Percentiles rank a stretch among this genome's conserved stretches.
These are phyloP conservation scores for Pestalotiopsis sp. DNA, from an alignment of 2,329 filamentous ascomycete genomes.

Conservation along the genomic window DNA sequence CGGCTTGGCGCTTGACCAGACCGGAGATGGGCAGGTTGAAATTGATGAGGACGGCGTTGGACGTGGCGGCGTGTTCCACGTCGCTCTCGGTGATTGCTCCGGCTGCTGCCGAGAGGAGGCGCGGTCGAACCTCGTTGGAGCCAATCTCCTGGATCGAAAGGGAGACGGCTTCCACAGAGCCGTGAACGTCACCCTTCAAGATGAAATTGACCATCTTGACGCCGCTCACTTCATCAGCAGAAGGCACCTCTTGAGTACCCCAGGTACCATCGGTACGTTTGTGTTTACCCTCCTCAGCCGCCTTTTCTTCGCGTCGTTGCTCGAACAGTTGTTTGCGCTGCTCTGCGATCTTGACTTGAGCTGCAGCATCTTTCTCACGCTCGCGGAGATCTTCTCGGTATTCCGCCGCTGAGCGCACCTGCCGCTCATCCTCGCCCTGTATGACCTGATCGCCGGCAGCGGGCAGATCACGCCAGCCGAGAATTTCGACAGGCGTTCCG, in stretches of 20 bases:
- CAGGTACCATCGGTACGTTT: constrained; percentile 30
- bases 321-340: constrained; percentile 59
- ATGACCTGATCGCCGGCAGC: constrained; percentile 85
- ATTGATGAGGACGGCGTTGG: constrained; percentile 76
- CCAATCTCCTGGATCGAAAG: constrained; percentile 78
- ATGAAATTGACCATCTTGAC: constrained; percentile 73
- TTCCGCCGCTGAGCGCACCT: constrained; percentile 76
- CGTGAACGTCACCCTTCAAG: constrained; percentile 90
- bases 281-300: constrained; percentile 28
- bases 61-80: constrained; percentile 81
- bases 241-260: constrained; percentile 31
- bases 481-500: constrained; percentile 87
- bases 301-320: constrained; percentile 61
- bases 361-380: constrained; percentile 74
- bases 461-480: constrained; percentile 89
- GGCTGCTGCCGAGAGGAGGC: constrained; percentile 76
- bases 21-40: constrained; percentile 79
- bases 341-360: constrained; percentile 76
- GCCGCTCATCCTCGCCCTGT: constrained; percentile 77
- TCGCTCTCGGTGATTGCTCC: constrained; percentile 85
- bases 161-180: constrained; percentile 88
- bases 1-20: constrained; percentile 70
- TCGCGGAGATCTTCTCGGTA: constrained; percentile 76
- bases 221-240: constrained; percentile 39
- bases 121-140: constrained; percentile 79